Evolutionary conservation across 192 early-diverging fungal genomes (phyloP).

Genomic region (Chytriomyces sp.): DNA sequence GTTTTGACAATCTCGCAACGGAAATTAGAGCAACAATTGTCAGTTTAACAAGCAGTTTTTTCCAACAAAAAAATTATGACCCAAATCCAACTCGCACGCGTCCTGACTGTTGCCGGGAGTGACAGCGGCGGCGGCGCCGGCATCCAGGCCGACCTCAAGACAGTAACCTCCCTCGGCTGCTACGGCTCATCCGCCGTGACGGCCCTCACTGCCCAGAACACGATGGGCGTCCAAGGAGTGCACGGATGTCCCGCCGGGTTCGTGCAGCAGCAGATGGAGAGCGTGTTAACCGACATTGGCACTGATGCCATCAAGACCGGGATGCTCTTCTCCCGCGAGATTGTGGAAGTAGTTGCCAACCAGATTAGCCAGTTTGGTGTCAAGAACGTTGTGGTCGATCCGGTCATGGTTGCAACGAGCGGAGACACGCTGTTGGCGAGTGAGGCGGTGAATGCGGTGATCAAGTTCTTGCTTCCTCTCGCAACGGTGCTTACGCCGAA

Average conservation of each 20-base stretch:
- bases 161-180: slow-evolving; percentile 72
- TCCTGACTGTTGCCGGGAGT: slow-evolving; percentile 61
- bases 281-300: slow-evolving; percentile 79
- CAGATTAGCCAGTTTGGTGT: slow-evolving; percentile 20
- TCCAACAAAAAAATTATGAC: not conserved
- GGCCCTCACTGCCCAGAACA: slow-evolving; percentile 87
- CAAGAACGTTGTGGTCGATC: slow-evolving; percentile 72
- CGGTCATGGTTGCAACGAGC: slow-evolving; percentile 85
- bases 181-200: slow-evolving; percentile 77
- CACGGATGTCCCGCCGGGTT: slow-evolving; percentile 54
- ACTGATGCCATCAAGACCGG: slow-evolving; percentile 77
- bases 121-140: slow-evolving; percentile 67
- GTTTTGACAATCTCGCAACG: no score
- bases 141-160: slow-evolving; percentile 92
- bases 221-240: slow-evolving; percentile 67
- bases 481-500: slow-evolving; percentile 81
- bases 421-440: slow-evolving; percentile 66
- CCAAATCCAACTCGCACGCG: slow-evolving; percentile 9
- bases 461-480: slow-evolving; percentile 67
- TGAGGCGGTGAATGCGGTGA: slow-evolving; percentile 65
- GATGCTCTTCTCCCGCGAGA: slow-evolving; percentile 62
- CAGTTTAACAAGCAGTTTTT: not conserved
- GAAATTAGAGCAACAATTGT: no score
- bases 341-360: slow-evolving; percentile 65
- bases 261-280: slow-evolving; percentile 69